phyloP scores from a whole-genome alignment of 108 stramenopile genomes.

The Nannochloropsis salina region DNA sequence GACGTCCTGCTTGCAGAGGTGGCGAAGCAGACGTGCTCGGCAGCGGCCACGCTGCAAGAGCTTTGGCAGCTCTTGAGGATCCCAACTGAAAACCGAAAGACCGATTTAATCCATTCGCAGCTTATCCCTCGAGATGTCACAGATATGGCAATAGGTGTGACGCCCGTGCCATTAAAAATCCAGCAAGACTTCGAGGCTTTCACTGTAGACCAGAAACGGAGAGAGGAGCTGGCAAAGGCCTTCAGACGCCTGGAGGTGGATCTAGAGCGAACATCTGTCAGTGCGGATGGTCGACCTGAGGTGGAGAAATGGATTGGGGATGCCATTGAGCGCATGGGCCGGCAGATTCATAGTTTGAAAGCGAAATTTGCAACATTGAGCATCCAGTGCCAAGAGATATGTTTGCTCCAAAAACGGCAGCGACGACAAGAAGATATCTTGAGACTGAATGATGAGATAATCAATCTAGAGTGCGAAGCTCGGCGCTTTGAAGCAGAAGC shows the following conservation, averaged over 20 bases:
- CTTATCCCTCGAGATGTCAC: too few species aligned
- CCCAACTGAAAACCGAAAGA: not conserved
- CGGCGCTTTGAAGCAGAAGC: not conserved
- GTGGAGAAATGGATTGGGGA: not conserved
- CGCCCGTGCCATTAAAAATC: not conserved
- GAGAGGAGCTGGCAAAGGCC: not conserved
- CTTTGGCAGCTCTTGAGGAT: not conserved
- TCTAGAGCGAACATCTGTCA: not conserved
- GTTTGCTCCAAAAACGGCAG: not conserved
- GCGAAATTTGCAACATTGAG: not conserved
- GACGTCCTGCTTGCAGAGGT: not conserved
- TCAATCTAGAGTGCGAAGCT: not conserved
- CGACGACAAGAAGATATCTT: not conserved
- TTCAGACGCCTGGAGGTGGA: not conserved
- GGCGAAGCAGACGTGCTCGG: not conserved
- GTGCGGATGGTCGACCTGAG: not conserved
- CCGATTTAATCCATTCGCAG: not conserved
- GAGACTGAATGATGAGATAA: not conserved
- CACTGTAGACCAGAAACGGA: not conserved
- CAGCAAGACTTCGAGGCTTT: not conserved
- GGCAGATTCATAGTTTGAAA: not conserved
- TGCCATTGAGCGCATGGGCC: not conserved
- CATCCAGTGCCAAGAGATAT: not conserved
- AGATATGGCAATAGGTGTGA: not conserved
- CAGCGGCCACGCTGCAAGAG: not conserved